phyloP scores from a whole-genome alignment of 2,329 filamentous ascomycete genomes.

The Aspergillus sp. region DNA sequence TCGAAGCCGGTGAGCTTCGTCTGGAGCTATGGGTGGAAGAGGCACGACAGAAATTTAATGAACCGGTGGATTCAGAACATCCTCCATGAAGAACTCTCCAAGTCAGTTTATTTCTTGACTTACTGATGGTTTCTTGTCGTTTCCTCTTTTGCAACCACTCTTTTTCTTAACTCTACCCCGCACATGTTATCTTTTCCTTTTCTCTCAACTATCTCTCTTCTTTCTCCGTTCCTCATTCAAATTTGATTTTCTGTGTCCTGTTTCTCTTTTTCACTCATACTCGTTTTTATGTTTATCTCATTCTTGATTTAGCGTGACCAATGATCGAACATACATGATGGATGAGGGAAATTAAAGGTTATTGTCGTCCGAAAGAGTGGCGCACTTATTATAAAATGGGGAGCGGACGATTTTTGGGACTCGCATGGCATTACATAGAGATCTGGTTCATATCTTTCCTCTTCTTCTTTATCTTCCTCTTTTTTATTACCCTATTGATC shows the following conservation, averaged over 20 bases:
- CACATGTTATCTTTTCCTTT: constrained; percentile 1
- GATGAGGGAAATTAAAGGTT: constrained; percentile 28
- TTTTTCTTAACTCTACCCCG: constrained; percentile 4
- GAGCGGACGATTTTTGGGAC: constrained; percentile 31
- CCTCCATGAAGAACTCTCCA: constrained; percentile 21
- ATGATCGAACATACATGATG: constrained; percentile 37
- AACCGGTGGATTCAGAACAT: constrained; percentile 33
- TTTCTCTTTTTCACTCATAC: constrained; percentile 3
- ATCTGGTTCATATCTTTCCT: constrained; percentile 30
- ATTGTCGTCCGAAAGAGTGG: constrained; percentile 27
- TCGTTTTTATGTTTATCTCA: constrained; percentile 14
- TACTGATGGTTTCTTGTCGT: neutral
- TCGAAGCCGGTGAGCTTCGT: constrained; percentile 59
- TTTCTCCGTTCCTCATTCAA: constrained; percentile 9
- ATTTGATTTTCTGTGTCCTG: constrained; percentile 3
- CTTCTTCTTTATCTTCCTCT: constrained; percentile 10
- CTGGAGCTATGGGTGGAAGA: constrained; percentile 68
- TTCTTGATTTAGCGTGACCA: constrained; percentile 37
- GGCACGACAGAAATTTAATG: constrained; percentile 47
- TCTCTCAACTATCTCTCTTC: constrained; percentile 3
- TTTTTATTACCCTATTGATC: constrained; percentile 13
- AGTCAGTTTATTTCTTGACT: neutral
- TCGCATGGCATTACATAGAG: constrained; percentile 36
- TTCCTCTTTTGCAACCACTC: constrained; percentile 3
- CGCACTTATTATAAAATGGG: constrained; percentile 34